phyloP scores from a whole-genome alignment of 2,329 filamentous ascomycete species.

The Venturia effusa region DNA sequence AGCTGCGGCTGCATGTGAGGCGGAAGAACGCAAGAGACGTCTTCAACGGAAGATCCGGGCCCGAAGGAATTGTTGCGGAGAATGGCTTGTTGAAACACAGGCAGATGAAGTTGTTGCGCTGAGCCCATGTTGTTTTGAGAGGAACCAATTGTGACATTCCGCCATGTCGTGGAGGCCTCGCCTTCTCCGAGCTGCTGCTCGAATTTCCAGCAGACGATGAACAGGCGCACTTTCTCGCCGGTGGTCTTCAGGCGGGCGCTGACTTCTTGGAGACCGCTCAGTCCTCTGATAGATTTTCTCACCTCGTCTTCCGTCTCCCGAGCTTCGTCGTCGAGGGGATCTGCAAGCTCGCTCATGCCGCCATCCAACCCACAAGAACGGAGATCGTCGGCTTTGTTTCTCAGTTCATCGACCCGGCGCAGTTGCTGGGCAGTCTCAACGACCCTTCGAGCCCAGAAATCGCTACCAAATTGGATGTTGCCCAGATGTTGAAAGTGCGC shows the following conservation, averaged over 20 bases:
- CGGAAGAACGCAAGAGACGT: not conserved
- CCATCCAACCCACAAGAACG: not conserved
- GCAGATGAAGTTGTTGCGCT: not conserved
- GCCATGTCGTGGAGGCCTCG: constrained; percentile 21
- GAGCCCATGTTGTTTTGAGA: constrained; percentile 14
- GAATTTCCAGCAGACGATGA: constrained; percentile 30
- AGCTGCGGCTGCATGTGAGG: not conserved
- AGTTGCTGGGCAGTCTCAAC: constrained; percentile 18
- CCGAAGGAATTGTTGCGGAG: constrained; percentile 5
- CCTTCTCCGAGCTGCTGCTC: constrained; percentile 20
- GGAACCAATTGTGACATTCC: constrained; percentile 17
- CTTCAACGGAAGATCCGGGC: not conserved
- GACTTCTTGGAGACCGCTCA: constrained; percentile 34
- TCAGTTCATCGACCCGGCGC: constrained; percentile 13
- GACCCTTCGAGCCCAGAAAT: constrained; percentile 32
- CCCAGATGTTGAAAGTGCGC: constrained; percentile 18
- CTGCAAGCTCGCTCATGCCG: constrained; percentile 3
- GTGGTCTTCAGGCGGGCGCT: constrained; percentile 22
- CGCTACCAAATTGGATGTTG: constrained; percentile 30
- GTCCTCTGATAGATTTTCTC: constrained; percentile 21
- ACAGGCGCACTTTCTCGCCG: constrained; percentile 19
- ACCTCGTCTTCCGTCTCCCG: constrained; percentile 18
- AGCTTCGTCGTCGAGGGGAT: constrained; percentile 6
- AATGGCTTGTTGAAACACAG: not conserved
- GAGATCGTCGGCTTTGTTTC: not conserved